Evolutionary conservation across 768 basidiomycete genomes (phyloP).

Genomic region (Mycena indigotica): DNA sequence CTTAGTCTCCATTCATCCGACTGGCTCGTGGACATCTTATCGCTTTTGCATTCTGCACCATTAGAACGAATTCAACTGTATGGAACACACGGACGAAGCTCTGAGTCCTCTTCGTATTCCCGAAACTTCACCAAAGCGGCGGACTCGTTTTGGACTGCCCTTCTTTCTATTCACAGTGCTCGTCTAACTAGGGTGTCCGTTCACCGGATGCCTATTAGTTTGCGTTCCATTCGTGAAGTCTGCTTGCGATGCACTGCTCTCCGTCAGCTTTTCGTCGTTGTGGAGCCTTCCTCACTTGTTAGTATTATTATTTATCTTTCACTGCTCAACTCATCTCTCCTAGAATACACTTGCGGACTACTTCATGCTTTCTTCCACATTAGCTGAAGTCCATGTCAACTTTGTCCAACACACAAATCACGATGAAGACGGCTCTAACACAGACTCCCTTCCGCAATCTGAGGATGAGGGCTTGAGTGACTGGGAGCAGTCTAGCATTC

Average conservation of each 20-base stretch:
- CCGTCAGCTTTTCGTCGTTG: constrained; percentile 65
- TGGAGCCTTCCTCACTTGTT: constrained; percentile 52
- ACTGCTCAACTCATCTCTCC: background rate
- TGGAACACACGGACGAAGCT: constrained; percentile 33
- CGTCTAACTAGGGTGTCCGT: constrained; percentile 62
- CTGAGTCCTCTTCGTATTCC: background rate
- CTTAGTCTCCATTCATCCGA: constrained; percentile 47
- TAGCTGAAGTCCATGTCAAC: constrained; percentile 66
- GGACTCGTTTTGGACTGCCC: constrained; percentile 51
- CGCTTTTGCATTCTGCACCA: constrained; percentile 50
- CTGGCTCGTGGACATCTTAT: constrained; percentile 49
- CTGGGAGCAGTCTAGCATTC: constrained; percentile 6
- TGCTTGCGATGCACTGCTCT: constrained; percentile 56
- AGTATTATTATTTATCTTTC: constrained; percentile 9
- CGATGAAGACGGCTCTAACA: constrained; percentile 24
- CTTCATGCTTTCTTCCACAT: constrained; percentile 46
- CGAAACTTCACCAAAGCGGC: constrained; percentile 30
- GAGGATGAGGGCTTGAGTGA: background rate
- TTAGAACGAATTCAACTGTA: constrained; percentile 68
- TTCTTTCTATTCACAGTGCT: constrained; percentile 53
- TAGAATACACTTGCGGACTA: constrained; percentile 45
- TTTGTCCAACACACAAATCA: constrained; percentile 32
- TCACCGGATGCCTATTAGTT: constrained; percentile 60
- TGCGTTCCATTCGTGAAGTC: constrained; percentile 52
- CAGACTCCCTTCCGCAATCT: constrained; percentile 19